These are phyloP conservation scores for Rhexocercosporidium sp. DNA, from an alignment of 2,329 filamentous ascomycete genomes.

Conservation along the genomic window DNA sequence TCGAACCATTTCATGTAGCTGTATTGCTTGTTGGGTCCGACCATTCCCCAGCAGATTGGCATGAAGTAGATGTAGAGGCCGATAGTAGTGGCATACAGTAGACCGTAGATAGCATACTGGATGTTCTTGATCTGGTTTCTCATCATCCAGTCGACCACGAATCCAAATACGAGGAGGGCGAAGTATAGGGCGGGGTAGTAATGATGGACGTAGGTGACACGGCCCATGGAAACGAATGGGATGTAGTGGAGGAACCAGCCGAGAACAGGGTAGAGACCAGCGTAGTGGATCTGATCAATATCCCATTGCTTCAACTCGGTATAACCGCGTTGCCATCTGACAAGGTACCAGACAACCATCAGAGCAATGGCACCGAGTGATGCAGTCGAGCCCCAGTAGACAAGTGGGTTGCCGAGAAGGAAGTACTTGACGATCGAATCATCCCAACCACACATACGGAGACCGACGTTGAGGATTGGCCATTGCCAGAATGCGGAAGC, in stretches of 20 bases:
- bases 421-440: conserved; percentile 97
- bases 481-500: conserved; percentile 98
- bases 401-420: conserved; percentile 91
- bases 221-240: conserved; percentile 95
- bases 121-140: conserved; percentile 67
- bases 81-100: conserved; percentile 76
- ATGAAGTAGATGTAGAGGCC: conserved; percentile 90
- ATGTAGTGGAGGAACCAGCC: conserved; percentile 98
- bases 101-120: conserved; percentile 71
- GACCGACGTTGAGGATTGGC: conserved; percentile 92
- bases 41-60: conserved; percentile 96
- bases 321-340: conserved; percentile 97
- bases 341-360: conserved; percentile 80
- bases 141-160: conserved; percentile 84
- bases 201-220: conserved; percentile 98
- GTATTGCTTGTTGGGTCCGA: conserved; percentile 82
- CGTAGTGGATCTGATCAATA: conserved; percentile 93
- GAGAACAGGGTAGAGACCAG: conserved; percentile 86
- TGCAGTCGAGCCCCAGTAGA: conserved; percentile 93
- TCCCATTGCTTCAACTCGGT: conserved; percentile 78
- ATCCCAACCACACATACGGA: conserved; percentile 99
- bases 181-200: conserved; percentile 99
- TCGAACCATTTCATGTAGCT: conserved; percentile 93
- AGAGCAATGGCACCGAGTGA: conserved; percentile 75
- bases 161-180: conserved; percentile 87